Evolutionary conservation across 257 asterid species (phyloP).

Genomic region (Solanum appendiculatum): DNA sequence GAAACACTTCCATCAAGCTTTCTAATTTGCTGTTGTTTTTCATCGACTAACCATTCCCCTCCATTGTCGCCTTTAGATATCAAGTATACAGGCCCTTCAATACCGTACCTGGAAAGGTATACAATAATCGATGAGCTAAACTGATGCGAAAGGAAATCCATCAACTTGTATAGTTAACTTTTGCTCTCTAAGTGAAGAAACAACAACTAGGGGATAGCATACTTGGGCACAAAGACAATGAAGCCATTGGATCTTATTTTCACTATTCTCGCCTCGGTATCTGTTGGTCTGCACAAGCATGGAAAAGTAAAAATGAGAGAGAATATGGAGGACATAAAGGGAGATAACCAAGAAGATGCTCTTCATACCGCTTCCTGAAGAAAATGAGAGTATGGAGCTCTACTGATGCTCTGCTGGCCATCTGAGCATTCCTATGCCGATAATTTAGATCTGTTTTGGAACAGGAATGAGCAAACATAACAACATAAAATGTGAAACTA

Average conservation of each 20-base stretch:
- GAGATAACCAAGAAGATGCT: not conserved
- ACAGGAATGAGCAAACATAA: not conserved
- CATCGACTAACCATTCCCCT: constrained; percentile 76
- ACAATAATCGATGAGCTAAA: not conserved
- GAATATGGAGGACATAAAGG: not conserved
- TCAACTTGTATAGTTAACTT: not conserved
- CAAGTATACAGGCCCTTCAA: constrained; percentile 89
- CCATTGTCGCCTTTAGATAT: constrained; percentile 44
- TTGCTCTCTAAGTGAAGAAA: not conserved
- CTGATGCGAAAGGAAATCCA: not conserved
- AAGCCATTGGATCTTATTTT: constrained; percentile 91
- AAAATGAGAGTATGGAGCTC: constrained; percentile 93
- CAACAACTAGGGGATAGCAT: constrained; percentile 9
- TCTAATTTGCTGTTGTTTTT: constrained; percentile 65
- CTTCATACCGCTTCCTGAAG: constrained; percentile 69
- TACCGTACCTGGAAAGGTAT: constrained; percentile 56
- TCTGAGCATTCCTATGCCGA: constrained; percentile 97
- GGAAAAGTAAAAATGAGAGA: not conserved
- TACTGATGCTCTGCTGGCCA: constrained; percentile 96
- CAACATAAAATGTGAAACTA: not conserved
- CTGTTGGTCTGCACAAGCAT: constrained; percentile 71
- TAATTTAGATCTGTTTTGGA: constrained; percentile 65
- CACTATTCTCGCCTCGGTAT: constrained; percentile 84
- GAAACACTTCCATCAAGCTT: constrained; percentile 39
- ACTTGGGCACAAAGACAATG: constrained; percentile 93